phyloP scores from a whole-genome alignment of 1,284 basidiomycete species.

The Irpex rosettiformis region DNA sequence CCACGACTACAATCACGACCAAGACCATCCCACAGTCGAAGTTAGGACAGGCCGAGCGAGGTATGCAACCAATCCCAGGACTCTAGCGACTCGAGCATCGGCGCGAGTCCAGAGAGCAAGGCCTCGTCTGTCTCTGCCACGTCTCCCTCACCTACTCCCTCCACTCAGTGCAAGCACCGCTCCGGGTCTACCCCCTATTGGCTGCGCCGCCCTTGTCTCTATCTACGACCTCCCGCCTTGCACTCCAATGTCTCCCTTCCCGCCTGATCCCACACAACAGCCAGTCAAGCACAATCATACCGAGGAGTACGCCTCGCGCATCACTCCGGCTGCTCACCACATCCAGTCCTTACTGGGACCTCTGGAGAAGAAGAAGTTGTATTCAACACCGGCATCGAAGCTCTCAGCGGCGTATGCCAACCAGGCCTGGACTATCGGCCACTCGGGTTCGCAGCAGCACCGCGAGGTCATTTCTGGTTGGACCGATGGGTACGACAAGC shows the following conservation, averaged over 20 bases:
- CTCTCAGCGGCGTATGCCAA: too few species aligned
- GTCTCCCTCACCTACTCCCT: slow-evolving; percentile 29
- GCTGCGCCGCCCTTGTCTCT: slow-evolving; percentile 48
- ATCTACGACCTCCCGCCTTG: slow-evolving; percentile 54
- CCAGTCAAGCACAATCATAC: background rate
- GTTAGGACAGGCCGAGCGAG: too few species aligned
- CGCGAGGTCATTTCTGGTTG: slow-evolving; percentile 56
- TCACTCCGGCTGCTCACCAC: slow-evolving; percentile 64
- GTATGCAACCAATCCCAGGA: too few species aligned
- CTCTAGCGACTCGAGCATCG: slow-evolving; percentile 37
- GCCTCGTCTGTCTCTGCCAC: slow-evolving; percentile 22
- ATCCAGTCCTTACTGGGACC: slow-evolving; percentile 50
- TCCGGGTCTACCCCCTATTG: slow-evolving; percentile 14
- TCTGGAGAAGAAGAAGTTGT: slow-evolving; percentile 26
- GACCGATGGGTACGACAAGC: slow-evolving; percentile 63
- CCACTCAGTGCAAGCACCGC: background rate
- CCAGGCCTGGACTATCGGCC: too few species aligned
- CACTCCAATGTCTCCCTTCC: slow-evolving; percentile 45
- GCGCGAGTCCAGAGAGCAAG: slow-evolving; percentile 39
- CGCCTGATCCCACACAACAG: background rate
- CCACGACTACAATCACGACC: too few species aligned
- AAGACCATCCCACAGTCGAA: too few species aligned
- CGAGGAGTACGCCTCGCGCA: slow-evolving; percentile 47
- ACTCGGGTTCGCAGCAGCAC: too few species aligned
- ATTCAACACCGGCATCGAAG: too few species aligned